Evolutionary conservation across 2,329 filamentous ascomycete genomes (phyloP), one percentile per base, ranked within the genome.

Genomic region (Sphaerulina populicola): DNA sequence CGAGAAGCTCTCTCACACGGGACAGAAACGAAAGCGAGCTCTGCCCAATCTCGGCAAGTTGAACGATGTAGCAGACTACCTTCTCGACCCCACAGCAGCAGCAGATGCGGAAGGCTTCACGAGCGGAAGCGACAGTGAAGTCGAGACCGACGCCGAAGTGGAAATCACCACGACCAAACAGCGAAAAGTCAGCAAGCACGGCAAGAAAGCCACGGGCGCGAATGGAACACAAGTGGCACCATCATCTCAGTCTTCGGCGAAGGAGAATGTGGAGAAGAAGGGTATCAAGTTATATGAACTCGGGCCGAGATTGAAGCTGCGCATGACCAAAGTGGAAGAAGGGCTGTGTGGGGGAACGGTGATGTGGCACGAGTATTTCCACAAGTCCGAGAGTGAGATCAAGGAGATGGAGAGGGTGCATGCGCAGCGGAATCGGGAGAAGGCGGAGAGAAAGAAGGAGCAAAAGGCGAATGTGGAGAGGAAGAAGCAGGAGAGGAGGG

Each of bases 351-450:
- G 80, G 23, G 93, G 93, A 44, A 93, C 88, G 67, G 79, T 95
- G 51, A 87, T 98, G 86, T 98, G 93, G 93, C 93, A 98, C 69
- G 89, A 96, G 66, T 94, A 88, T 66, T 82, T 97, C 47, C 80
- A 84, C 66, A 98, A 98, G 77, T 82, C 81, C 6, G 81, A 81
- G 60, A 78, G 80, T 14, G 90, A 98, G 68, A 73, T 88, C 51
- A 79, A 83, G 65, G 80, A 85, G 57, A 71, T 96, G 61, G 90
- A 97, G 60, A 80, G 83, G 72, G 79, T 81, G 60, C 97, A 93
- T 87, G 84, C 89, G 60, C 73, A 85, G 71, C 79, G 81, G 63
- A 78, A 80, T 51, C 80, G 82, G 62, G 86, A 93, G 67, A 96
- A 94, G 74, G 90, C 90, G 51, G 80, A 80, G 50, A 77, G 93